phyloP scores from a whole-genome alignment of 108 stramenopile genomes.

The Asterionellopsis glacialis region DNA sequence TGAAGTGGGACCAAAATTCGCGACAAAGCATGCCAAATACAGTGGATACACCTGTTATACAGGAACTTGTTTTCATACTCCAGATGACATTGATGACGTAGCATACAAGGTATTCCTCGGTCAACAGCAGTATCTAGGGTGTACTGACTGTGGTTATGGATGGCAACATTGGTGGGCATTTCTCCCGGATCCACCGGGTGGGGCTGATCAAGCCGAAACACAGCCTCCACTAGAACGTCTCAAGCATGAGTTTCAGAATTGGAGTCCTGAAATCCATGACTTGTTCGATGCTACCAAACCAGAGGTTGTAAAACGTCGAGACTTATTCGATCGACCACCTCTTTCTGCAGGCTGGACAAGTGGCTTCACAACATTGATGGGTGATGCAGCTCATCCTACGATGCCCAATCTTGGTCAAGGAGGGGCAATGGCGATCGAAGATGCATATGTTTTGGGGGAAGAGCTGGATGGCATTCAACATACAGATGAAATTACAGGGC shows the following conservation, averaged over 20 bases:
- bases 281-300: slow-evolving; percentile 57
- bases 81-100: slow-evolving; percentile 56
- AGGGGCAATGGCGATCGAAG: slow-evolving; percentile 79
- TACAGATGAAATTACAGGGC: slow-evolving; percentile 27
- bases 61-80: slow-evolving; percentile 57
- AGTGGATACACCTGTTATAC: slow-evolving; percentile 76
- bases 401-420: slow-evolving; percentile 72
- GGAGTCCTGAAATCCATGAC: slow-evolving; percentile 60
- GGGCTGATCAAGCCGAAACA: slow-evolving; percentile 36
- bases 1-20: slow-evolving; percentile 22
- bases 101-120: slow-evolving; percentile 86
- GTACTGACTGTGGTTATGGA: slow-evolving; percentile 74
- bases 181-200: slow-evolving; percentile 51
- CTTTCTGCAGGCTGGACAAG: slow-evolving; percentile 54
- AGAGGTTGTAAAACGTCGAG: slow-evolving; percentile 70
- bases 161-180: slow-evolving; percentile 80
- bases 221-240: slow-evolving; percentile 53
- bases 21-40: slow-evolving; percentile 30
- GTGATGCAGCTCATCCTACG: slow-evolving; percentile 32
- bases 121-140: slow-evolving; percentile 71
- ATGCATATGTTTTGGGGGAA: slow-evolving; percentile 58
- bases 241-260: slow-evolving; percentile 51
- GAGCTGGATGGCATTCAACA: slow-evolving; percentile 38
- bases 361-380: slow-evolving; percentile 58
- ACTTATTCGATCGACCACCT: slow-evolving; percentile 76